Conservation (phyloP, 306 rosid genomes). For the Canavalia gladiata region DNA sequence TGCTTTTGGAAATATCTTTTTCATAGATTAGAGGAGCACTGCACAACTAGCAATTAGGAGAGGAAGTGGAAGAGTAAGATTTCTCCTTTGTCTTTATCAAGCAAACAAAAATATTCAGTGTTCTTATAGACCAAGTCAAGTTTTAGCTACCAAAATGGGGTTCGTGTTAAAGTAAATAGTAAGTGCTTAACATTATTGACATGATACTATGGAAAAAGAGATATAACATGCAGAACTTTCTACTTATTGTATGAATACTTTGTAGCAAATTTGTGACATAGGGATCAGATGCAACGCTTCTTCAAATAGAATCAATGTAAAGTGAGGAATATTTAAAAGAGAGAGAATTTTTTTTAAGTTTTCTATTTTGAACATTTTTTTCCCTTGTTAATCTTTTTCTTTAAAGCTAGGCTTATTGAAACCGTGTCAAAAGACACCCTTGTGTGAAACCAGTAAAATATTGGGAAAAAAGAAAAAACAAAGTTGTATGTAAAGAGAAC, state of each 20-base stretch:
- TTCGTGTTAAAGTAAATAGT: not conserved
- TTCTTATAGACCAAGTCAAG: slow-evolving; percentile 1
- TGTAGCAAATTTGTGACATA: not conserved
- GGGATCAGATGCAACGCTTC: not conserved
- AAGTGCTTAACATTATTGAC: not conserved
- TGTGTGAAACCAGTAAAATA: not conserved
- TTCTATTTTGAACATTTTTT: not conserved
- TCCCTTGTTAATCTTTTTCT: not conserved
- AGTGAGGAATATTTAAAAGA: not conserved
- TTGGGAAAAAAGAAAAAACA: not conserved
- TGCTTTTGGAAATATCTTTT: slow-evolving; percentile 52
- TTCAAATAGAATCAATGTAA: not conserved
- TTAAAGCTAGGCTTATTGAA: not conserved
- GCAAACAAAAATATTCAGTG: not conserved
- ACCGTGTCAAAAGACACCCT: not conserved
- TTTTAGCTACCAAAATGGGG: not conserved
- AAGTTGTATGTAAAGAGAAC: no score
- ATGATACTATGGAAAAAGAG: not conserved
- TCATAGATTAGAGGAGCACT: slow-evolving; percentile 75
- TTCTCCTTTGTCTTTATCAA: not conserved
- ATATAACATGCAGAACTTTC: not conserved
- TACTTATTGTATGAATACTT: not conserved
- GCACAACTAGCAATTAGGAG: slow-evolving; percentile 52
- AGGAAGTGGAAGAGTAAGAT: slow-evolving; percentile 27
- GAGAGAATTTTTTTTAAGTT: not conserved